Conservation (phyloP, 345 rosid genomes). For the Pelargonium nanum region DNA sequence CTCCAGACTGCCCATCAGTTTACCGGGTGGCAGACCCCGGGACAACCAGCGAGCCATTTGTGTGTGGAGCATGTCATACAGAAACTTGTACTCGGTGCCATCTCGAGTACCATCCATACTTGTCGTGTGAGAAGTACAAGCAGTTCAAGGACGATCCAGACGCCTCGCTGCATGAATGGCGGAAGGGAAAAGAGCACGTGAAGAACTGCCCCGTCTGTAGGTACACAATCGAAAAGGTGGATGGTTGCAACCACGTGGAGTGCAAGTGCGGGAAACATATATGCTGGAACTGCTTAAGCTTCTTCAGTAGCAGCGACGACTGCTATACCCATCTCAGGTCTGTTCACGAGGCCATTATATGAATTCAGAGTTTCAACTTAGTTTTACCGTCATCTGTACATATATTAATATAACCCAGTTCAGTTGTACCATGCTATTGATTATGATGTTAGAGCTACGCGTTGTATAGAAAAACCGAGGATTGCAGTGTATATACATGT, state of each 20-base stretch:
- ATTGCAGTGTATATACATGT: no score
- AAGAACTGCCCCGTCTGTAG: conserved; percentile 67
- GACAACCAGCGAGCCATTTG: conserved; percentile 33
- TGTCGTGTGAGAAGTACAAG: conserved; percentile 61
- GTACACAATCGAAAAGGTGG: conserved; percentile 60
- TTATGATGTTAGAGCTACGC: no score
- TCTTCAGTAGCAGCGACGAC: conserved; percentile 30
- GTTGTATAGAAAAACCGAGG: no score
- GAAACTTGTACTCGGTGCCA: conserved; percentile 74
- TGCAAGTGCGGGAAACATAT: conserved; percentile 78
- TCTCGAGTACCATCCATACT: conserved; percentile 56
- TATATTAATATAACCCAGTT: no score
- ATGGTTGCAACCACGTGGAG: conserved; percentile 76
- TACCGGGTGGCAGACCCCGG: conserved; percentile 41
- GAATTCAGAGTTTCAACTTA: no score
- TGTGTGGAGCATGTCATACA: conserved; percentile 62
- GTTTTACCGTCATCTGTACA: no score
- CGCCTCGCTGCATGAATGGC: conserved; percentile 63
- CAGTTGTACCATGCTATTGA: no score
- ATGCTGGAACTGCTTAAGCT: conserved; percentile 69
- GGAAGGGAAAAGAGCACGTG: conserved; percentile 57
- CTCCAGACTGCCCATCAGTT: conserved; percentile 79
- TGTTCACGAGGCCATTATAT: conserved; percentile 28
- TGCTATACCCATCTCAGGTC: conserved; percentile 58
- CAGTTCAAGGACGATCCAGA: conserved; percentile 78